Base-by-base conservation (phyloP, 305 asterid genomes). In the Ajuga reptans region DNA sequence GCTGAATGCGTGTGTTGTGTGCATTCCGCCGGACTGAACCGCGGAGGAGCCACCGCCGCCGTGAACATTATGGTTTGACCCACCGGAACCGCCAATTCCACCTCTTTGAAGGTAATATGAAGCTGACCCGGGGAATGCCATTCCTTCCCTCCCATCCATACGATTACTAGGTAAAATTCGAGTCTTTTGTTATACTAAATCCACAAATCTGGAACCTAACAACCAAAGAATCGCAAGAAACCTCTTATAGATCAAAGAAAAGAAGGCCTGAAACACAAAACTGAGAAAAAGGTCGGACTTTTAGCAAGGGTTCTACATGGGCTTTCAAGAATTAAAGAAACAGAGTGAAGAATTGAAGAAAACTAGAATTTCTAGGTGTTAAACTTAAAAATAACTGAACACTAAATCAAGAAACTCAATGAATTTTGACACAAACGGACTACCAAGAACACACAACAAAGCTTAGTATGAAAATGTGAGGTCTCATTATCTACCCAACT, bases 131-230 rank as follows among this genome's bases (percentile, higher is more conserved):
- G 62, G 89, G 50, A 83, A 55, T 77, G 89, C 18, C 85, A 87
- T 85, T 41, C 81, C 91, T 80, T 85, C 95, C 72, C 91, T 85
- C 70, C 85, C 89, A 78, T 85, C 91, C 95, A 87, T 87, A 75
- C 87, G 85, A 78, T 81, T 82, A 84, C 82, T 55, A 58, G 52
- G 17, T 59, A 64, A 73, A 72, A 55, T 64, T 11, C 74, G 29
- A 55, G 76, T 51, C 68, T 34, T 55, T 8, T 56, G 42, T n/a
- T 43, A 18, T 9, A 24, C 67, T 49, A 65, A 78, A 72, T 47
- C 65, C 42, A 50, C 68, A 56, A 78, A 71, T 72, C 68, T 59
- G 67, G 68, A 69, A 72, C 71, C 18, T 65, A 68, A 49, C 66
- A 68, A 14, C 73, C 49, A 42, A 39, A 27, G 53, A 78, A 14